These are phyloP conservation scores for Candida chauliodis DNA, from an alignment of 805 yeast genomes.

Conservation along the genomic window DNA sequence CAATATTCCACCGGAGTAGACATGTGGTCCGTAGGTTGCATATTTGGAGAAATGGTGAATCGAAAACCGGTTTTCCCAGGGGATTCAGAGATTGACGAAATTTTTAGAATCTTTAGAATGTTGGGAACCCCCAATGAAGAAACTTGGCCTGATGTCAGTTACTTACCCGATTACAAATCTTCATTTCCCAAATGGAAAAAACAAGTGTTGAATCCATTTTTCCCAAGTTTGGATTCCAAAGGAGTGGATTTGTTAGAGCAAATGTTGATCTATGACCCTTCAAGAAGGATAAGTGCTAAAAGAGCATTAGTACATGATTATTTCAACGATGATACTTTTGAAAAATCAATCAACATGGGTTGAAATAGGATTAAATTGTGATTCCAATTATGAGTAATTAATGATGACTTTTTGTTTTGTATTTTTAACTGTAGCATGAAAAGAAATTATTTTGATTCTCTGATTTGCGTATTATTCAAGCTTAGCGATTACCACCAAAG, in stretches of 20 bases:
- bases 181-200: constrained; percentile 89
- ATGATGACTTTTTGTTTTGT: no score
- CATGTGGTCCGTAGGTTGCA: constrained; percentile 95
- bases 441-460: no score
- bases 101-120: constrained; percentile 85
- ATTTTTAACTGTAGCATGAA: no score
- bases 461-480: no score
- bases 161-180: constrained; percentile 88
- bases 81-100: constrained; percentile 95
- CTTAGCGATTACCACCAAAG: no score
- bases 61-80: constrained; percentile 96
- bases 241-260: constrained; percentile 82
- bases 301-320: constrained; percentile 89
- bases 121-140: constrained; percentile 94
- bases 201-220: constrained; percentile 64
- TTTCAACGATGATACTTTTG: constrained; percentile 52
- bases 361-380: no score
- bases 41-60: constrained; percentile 96
- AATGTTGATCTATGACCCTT: constrained; percentile 87
- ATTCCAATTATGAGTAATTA: no score
- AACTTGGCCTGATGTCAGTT: constrained; percentile 90
- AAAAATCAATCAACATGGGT: constrained; percentile 2
- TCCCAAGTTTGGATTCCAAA: constrained; percentile 74
- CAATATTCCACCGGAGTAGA: constrained; percentile 98
- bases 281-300: constrained; percentile 89